These are phyloP conservation scores for Macrocystidia cucumis DNA, from an alignment of 1,284 basidiomycete genomes.

Conservation along the genomic window DNA sequence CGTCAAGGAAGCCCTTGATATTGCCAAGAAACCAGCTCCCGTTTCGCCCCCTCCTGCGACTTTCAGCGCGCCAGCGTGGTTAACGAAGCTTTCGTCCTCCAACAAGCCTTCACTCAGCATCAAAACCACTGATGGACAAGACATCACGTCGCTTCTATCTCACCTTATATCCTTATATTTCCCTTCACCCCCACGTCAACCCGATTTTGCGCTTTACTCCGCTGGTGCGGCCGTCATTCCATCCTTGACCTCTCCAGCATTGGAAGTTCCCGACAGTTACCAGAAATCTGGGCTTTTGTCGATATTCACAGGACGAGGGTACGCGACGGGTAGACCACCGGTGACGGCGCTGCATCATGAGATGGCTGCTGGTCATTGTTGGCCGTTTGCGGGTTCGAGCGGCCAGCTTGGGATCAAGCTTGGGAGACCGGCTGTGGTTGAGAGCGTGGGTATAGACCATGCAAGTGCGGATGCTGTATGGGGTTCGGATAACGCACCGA, in stretches of 20 bases:
- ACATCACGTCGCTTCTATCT: slow-evolving; percentile 64
- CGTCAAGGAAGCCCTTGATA: slow-evolving; percentile 63
- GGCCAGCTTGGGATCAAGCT: slow-evolving; percentile 83
- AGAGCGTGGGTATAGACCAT: slow-evolving; percentile 86
- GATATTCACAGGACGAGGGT: slow-evolving; percentile 51
- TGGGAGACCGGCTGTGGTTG: slow-evolving; percentile 59
- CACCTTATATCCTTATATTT: slow-evolving; percentile 54
- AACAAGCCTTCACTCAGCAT: slow-evolving; percentile 47
- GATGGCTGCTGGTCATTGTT: slow-evolving; percentile 79
- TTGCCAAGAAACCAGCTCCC: slow-evolving; percentile 55
- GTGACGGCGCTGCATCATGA: slow-evolving; percentile 84
- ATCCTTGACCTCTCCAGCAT: slow-evolving; percentile 71
- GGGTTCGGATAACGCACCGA: slow-evolving; percentile 76
- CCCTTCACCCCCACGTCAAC: slow-evolving; percentile 73
- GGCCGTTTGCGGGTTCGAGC: slow-evolving; percentile 77
- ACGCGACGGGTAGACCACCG: slow-evolving; percentile 71
- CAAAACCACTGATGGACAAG: slow-evolving; percentile 70
- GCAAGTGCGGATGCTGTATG: slow-evolving; percentile 72
- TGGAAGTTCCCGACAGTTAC: slow-evolving; percentile 50
- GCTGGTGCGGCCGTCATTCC: slow-evolving; percentile 80
- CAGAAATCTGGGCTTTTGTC: slow-evolving; percentile 37
- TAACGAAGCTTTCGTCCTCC: slow-evolving; percentile 44
- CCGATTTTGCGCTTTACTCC: slow-evolving; percentile 85
- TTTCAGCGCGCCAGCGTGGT: slow-evolving; percentile 41
- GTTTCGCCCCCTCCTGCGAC: no score